Conservation (phyloP, 2,329 filamentous ascomycete genomes). For the Ophiostoma sp. region DNA sequence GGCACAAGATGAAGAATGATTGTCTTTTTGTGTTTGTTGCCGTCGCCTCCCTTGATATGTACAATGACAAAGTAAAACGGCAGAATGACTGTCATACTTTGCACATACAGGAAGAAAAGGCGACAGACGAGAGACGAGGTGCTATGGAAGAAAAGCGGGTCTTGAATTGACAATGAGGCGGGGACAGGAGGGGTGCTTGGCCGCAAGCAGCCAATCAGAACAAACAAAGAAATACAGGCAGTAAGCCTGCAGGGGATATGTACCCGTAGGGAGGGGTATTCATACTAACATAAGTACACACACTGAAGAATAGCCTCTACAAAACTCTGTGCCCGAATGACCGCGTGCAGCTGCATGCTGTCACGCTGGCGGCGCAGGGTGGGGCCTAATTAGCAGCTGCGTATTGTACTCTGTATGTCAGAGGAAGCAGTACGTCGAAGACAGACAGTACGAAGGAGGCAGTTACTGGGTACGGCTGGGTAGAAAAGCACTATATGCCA, state of each 20-base stretch:
- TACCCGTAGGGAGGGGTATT: not conserved
- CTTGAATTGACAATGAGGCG: conserved; percentile 24
- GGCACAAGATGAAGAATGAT: not conserved
- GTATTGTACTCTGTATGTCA: not conserved
- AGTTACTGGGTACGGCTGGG: not conserved
- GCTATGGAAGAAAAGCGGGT: conserved; percentile 22
- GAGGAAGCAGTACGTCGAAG: not conserved
- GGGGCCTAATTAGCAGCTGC: not conserved
- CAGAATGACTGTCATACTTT: not conserved
- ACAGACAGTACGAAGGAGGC: not conserved
- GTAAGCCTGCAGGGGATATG: not conserved
- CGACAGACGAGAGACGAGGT: conserved; percentile 3
- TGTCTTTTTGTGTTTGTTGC: too few relatives aligned
- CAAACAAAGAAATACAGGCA: not conserved
- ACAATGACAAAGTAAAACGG: not conserved
- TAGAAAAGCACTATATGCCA: not conserved
- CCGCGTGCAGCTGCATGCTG: conserved; percentile 14
- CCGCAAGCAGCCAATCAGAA: not conserved
- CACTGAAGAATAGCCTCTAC: not conserved
- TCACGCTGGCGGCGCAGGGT: conserved; percentile 8
- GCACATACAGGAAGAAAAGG: not conserved
- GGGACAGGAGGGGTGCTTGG: conserved; percentile 20
- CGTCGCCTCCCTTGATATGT: too few relatives aligned
- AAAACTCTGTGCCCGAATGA: conserved; percentile 9
- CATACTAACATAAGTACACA: not conserved